A percentile compares a stretch with the other conserved stretches of the same genome.
phyloP scores from a whole-genome alignment of 192 early-diverging fungal genomes.

The Backusella sp. region DNA sequence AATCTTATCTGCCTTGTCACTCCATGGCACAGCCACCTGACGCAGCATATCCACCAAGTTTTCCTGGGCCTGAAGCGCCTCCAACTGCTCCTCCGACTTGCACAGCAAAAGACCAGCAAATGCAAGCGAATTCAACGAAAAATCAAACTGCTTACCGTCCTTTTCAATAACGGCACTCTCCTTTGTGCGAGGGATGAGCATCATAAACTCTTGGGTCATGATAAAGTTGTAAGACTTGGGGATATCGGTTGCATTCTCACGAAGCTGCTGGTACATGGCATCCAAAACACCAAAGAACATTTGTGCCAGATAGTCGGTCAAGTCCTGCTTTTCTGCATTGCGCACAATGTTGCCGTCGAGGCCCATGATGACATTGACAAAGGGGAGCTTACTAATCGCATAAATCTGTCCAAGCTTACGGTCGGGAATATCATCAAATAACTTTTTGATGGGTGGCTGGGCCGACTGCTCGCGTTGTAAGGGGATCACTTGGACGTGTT shows the following conservation, averaged over 20 bases:
- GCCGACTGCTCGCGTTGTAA: background rate
- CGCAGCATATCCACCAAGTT: conserved; percentile 14
- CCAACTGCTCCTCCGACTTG: conserved; percentile 42
- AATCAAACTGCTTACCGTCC: conserved; percentile 9
- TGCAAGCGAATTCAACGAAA: conserved; percentile 51
- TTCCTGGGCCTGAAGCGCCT: conserved; percentile 14
- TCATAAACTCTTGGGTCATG: conserved; percentile 51
- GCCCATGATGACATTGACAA: conserved; percentile 40
- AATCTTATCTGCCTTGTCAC: background rate
- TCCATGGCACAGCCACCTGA: conserved; percentile 12
- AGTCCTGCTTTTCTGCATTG: background rate
- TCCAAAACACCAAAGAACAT: conserved; percentile 51
- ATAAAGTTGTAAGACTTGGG: conserved; percentile 52
- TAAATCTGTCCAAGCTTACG: conserved; percentile 43
- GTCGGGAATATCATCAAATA: conserved; percentile 35
- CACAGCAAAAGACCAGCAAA: conserved; percentile 50
- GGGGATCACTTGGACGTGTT: conserved; percentile 59
- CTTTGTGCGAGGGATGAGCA: conserved; percentile 49
- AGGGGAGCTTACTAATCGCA: conserved; percentile 42
- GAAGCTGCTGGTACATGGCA: conserved; percentile 46
- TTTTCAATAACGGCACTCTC: conserved; percentile 17
- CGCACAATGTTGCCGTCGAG: conserved; percentile 25
- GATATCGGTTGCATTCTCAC: conserved; percentile 34
- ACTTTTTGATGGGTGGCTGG: conserved; percentile 41
- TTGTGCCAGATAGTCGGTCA: conserved; percentile 44